Evolutionary conservation across 1,284 basidiomycete genomes (phyloP).

Genomic region (Tranzscheliella williamsii): DNA sequence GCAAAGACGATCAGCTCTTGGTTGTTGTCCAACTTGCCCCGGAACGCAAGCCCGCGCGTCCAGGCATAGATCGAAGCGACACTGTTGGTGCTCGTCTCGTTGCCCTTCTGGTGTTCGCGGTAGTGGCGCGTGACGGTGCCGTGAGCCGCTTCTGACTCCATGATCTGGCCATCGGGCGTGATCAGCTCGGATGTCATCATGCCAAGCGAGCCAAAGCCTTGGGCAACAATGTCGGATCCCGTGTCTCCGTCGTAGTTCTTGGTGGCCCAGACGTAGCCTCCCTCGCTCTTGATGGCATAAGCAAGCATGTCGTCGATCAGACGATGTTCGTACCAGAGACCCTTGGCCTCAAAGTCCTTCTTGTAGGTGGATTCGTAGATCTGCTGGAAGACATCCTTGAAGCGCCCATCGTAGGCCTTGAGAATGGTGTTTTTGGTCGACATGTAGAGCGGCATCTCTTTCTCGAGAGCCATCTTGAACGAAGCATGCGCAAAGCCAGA

Average conservation of each 20-base stretch:
- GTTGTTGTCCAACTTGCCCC: constrained; percentile 89
- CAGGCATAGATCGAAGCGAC: constrained; percentile 98
- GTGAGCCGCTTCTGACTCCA: constrained; percentile 72
- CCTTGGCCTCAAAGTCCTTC: constrained; percentile 75
- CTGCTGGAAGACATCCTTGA: constrained; percentile 98
- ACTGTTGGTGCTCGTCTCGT: constrained; percentile 90
- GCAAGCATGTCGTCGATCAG: constrained; percentile 73
- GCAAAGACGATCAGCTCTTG: constrained; percentile 77
- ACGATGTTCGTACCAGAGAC: constrained; percentile 96
- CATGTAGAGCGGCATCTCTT: constrained; percentile 79
- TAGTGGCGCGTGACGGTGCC: constrained; percentile 81
- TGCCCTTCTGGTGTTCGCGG: constrained; percentile 88
- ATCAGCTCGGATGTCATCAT: constrained; percentile 98
- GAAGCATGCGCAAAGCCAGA: constrained; percentile 92
- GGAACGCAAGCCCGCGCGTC: constrained; percentile 86
- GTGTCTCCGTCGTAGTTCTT: constrained; percentile 59
- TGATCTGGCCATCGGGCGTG: constrained; percentile 88
- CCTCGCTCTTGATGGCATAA: constrained; percentile 91
- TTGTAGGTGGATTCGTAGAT: constrained; percentile 85
- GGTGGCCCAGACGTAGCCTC: constrained; percentile 91
- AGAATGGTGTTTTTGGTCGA: constrained; percentile 61
- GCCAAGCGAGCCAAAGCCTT: constrained; percentile 80
- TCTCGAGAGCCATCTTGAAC: constrained; percentile 96
- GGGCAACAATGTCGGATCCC: constrained; percentile 64
- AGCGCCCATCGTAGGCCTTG: constrained; percentile 75